Conservation (phyloP, 257 asterid genomes). For the Solanum sejunctum region DNA sequence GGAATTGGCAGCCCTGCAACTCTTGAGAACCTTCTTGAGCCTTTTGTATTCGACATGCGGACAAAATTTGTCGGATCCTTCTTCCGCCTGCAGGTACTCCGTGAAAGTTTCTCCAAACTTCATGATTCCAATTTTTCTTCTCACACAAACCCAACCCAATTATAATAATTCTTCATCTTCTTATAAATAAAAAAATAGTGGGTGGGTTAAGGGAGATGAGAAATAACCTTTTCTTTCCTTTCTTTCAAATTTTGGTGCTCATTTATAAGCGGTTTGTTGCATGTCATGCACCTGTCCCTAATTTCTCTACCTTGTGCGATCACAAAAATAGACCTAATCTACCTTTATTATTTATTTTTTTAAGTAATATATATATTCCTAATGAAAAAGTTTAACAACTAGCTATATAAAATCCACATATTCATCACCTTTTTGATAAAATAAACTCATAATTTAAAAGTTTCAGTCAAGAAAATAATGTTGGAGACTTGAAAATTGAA, state of each 20-base stretch:
- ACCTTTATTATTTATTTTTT: background rate
- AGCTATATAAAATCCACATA: too few species aligned
- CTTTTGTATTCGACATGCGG: conserved; percentile 74
- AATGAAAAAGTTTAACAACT: background rate
- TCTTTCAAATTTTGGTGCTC: too few species aligned
- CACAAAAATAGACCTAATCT: background rate
- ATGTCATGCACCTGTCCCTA: background rate
- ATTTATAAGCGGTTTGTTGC: background rate
- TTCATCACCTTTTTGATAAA: too few species aligned
- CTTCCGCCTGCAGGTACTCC: conserved; percentile 56
- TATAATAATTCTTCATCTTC: background rate
- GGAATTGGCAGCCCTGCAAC: conserved; percentile 32
- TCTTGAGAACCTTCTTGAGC: conserved; percentile 71
- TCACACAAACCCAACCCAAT: background rate
- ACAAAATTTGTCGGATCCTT: conserved; percentile 33
- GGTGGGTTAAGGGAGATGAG: background rate
- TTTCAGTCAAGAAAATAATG: too few species aligned
- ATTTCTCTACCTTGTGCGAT: background rate
- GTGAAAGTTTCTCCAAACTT: conserved; percentile 75
- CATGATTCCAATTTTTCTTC: conserved; percentile 19
- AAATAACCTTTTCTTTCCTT: background rate
- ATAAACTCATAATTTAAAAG: too few species aligned
- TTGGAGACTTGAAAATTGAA: too few species aligned
- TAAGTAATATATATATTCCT: background rate
- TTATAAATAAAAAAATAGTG: background rate